Conservation (phyloP, 2,329 filamentous ascomycete species). For the Stagonosporopsis cucurbitacearum region DNA sequence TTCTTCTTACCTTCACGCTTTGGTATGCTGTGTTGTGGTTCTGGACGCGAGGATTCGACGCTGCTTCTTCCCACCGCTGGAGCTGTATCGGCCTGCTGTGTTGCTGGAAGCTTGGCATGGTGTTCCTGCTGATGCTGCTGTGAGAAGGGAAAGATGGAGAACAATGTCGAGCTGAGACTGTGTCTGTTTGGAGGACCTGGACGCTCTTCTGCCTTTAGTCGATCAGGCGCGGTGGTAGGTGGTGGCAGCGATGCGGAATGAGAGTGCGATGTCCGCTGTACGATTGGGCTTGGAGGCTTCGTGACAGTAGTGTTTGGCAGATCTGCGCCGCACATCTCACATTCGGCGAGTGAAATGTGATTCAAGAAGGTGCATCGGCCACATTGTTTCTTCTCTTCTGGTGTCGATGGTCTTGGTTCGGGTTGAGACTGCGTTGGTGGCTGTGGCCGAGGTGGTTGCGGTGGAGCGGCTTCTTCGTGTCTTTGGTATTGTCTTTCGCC, state of each 20-base stretch:
- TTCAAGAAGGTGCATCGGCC: constrained; percentile 47
- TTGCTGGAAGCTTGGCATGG: constrained; percentile 36
- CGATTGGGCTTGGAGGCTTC: constrained; percentile 33
- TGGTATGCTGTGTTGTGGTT: not conserved
- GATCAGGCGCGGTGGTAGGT: constrained; percentile 13
- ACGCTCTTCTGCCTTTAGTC: constrained; percentile 9
- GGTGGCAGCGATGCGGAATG: constrained; percentile 41
- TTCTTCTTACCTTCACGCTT: not conserved
- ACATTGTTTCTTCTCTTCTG: constrained; percentile 43
- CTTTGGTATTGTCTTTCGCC: constrained; percentile 1
- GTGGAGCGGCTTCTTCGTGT: constrained; percentile 24
- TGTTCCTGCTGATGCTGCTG: constrained; percentile 43
- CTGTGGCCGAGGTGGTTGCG: constrained; percentile 27
- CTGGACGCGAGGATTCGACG: not conserved
- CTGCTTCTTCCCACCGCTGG: not conserved
- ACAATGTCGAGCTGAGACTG: constrained; percentile 43
- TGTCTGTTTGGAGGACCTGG: constrained; percentile 38
- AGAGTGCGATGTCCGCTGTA: constrained; percentile 29
- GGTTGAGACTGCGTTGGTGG: constrained; percentile 14
- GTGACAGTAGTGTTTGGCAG: constrained; percentile 33
- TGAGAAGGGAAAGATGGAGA: constrained; percentile 46
- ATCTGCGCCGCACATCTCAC: constrained; percentile 44
- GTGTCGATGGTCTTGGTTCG: constrained; percentile 27
- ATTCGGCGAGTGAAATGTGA: constrained; percentile 37
- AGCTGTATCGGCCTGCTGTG: constrained; percentile 23